These are phyloP conservation scores for Quercus parvula DNA, from an alignment of 306 rosid species.

Conservation along the genomic window DNA sequence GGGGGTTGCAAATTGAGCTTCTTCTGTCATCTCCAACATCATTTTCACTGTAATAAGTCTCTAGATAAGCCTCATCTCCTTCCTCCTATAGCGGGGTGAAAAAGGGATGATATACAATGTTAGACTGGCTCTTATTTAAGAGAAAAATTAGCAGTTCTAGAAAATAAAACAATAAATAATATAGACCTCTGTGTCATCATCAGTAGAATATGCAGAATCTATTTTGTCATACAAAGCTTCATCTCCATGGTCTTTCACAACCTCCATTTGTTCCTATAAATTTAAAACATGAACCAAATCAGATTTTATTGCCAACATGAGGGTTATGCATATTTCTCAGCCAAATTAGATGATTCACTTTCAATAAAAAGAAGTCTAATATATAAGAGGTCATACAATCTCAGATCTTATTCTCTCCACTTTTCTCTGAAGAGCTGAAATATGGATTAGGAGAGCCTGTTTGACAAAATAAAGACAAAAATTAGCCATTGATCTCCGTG, in stretches of 20 bases:
- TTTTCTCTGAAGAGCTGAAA: conserved; percentile 57
- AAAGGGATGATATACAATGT: neutral
- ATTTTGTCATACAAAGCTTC: conserved; percentile 60
- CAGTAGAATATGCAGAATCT: conserved; percentile 62
- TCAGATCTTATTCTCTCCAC: conserved; percentile 63
- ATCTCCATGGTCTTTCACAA: conserved; percentile 64
- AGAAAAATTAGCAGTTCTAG: neutral
- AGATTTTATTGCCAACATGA: conserved; percentile 5
- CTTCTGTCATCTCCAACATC: conserved; percentile 40
- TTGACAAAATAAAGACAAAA: conserved; percentile 17
- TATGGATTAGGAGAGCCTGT: conserved; percentile 80
- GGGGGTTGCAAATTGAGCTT: conserved; percentile 22
- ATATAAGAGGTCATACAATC: conserved; percentile 52
- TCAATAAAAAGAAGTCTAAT: conserved; percentile 5
- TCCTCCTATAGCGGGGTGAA: conserved; percentile 33
- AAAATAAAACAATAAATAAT: neutral
- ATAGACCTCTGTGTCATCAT: conserved; percentile 68
- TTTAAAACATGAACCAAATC: conserved; percentile 17
- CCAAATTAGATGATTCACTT: conserved; percentile 10
- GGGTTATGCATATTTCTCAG: neutral
- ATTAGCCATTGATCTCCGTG: neutral
- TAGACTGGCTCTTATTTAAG: neutral
- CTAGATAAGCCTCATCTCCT: conserved; percentile 50
- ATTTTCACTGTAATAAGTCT: conserved; percentile 33
- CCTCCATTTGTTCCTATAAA: conserved; percentile 74